These are phyloP conservation scores for Mucor velutinosus DNA, from an alignment of 371 early-diverging fungal species.

Conservation along the genomic window DNA sequence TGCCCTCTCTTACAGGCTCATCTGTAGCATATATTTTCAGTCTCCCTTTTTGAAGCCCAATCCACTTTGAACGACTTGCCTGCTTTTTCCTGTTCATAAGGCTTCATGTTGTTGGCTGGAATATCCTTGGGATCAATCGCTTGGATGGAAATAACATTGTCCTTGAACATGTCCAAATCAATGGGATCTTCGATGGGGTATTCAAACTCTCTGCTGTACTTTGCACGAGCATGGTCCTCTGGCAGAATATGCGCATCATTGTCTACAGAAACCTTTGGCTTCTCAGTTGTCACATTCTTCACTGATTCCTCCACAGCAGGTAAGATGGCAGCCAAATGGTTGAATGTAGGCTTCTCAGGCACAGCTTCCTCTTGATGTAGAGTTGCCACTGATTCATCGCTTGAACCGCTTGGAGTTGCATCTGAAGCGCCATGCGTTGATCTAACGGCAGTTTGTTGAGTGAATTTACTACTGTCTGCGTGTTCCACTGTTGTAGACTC, in stretches of 20 bases:
- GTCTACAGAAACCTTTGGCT: neutral
- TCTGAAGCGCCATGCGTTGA: neutral
- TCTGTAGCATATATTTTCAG: constrained; percentile 19
- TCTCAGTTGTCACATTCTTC: neutral
- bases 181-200: constrained; percentile 38
- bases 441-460: neutral
- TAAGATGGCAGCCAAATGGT: constrained; percentile 25
- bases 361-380: neutral
- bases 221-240: constrained; percentile 18
- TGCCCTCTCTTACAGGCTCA: constrained; percentile 45
- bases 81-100: constrained; percentile 54
- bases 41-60: neutral
- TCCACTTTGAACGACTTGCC: constrained; percentile 28
- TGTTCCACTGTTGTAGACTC: neutral
- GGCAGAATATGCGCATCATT: constrained; percentile 4
- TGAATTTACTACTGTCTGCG: neutral
- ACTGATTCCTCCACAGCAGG: constrained; percentile 28
- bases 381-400: neutral
- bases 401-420: neutral
- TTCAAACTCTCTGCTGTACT: constrained; percentile 23
- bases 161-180: constrained; percentile 45
- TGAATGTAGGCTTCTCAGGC: neutral
- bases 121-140: constrained; percentile 44
- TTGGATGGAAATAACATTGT: constrained; percentile 43
- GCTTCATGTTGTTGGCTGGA: constrained; percentile 48